Evolutionary conservation across 352 stramenopile species (phyloP).

Genomic region (Stramenopiles sp.): DNA sequence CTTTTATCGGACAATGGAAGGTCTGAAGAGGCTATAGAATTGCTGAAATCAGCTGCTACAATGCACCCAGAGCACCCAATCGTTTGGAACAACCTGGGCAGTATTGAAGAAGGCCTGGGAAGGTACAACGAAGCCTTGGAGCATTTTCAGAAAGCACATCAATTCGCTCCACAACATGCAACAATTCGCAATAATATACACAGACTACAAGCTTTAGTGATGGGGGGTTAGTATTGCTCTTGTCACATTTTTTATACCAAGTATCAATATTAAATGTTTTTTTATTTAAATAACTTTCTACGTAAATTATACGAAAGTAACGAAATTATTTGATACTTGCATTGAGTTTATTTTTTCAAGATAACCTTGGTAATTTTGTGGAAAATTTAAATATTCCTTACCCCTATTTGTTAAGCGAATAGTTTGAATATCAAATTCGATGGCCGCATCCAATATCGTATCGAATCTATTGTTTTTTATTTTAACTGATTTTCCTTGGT

Average conservation of each 20-base stretch:
- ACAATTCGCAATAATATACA: neutral
- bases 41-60: neutral
- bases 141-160: neutral
- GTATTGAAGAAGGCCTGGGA: neutral
- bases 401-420: neutral
- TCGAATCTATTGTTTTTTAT: neutral
- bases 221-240: no score
- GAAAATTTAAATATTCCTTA: neutral
- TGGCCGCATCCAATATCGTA: neutral
- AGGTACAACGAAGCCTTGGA: neutral
- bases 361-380: neutral
- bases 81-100: neutral
- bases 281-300: no score
- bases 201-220: no score
- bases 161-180: neutral
- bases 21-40: neutral
- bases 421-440: neutral
- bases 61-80: neutral
- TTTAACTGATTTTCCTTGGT: neutral
- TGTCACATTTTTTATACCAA: no score
- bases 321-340: no score
- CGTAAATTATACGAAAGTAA: no score
- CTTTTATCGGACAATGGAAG: neutral
- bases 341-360: neutral
- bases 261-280: no score